Evolutionary conservation across 2,329 filamentous ascomycete species (phyloP).

Genomic region (Fusarium sp.): DNA sequence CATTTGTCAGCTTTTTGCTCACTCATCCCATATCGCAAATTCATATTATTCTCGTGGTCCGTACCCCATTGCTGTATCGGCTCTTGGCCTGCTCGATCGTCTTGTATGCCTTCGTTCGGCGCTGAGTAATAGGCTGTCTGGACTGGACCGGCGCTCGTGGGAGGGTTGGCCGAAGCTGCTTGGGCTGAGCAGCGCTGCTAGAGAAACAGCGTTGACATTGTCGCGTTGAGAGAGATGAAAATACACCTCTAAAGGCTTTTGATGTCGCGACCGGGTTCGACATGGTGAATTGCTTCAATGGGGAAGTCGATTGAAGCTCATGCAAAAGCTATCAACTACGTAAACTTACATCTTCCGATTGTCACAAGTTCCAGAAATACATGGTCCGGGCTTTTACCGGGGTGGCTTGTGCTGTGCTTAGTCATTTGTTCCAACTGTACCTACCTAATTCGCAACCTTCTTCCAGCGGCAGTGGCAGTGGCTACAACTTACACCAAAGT

Average conservation of each 20-base stretch:
- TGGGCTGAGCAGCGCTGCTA: slow-evolving; percentile 49
- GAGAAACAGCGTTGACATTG: slow-evolving; percentile 59
- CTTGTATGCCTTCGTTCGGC: slow-evolving; percentile 57
- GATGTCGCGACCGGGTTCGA: slow-evolving; percentile 52
- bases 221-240: slow-evolving; percentile 48
- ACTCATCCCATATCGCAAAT: background rate
- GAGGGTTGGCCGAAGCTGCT: slow-evolving; percentile 51
- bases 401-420: slow-evolving; percentile 26
- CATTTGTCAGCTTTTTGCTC: slow-evolving; percentile 42
- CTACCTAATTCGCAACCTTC: slow-evolving; percentile 11
- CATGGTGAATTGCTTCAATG: slow-evolving; percentile 49
- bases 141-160: slow-evolving; percentile 47
- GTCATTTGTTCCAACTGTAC: slow-evolving; percentile 34
- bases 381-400: slow-evolving; percentile 44
- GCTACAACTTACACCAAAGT: slow-evolving; percentile 25
- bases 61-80: slow-evolving; percentile 66
- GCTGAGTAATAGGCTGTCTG: slow-evolving; percentile 52
- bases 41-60: slow-evolving; percentile 28
- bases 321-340: slow-evolving; percentile 36
- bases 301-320: slow-evolving; percentile 21
- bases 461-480: slow-evolving; percentile 3
- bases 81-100: slow-evolving; percentile 70
- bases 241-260: slow-evolving; percentile 50
- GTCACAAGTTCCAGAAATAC: slow-evolving; percentile 41
- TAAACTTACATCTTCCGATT: slow-evolving; percentile 46